These are phyloP conservation scores for Lagenaria siceraria DNA, from an alignment of 306 rosid genomes.

Conservation along the genomic window DNA sequence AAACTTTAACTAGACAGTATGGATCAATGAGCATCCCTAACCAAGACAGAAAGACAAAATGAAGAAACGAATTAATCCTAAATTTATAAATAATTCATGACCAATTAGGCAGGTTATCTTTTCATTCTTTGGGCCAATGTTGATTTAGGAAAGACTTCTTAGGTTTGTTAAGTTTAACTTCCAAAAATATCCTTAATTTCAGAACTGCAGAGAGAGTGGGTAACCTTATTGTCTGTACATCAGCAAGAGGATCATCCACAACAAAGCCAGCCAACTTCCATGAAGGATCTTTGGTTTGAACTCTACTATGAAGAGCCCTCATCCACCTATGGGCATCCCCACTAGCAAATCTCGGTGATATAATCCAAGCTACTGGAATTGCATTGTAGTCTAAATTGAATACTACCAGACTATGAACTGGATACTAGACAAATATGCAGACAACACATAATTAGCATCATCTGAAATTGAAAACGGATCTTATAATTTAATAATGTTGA, in stretches of 20 bases:
- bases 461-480: conserved; percentile 5
- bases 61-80: not conserved
- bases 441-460: conserved; percentile 23
- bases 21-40: not conserved
- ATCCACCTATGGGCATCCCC: conserved; percentile 74
- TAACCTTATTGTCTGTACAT: conserved; percentile 66
- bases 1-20: not conserved
- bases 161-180: not conserved
- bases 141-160: not conserved
- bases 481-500: conserved; percentile 2
- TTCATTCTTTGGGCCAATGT: not conserved
- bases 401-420: conserved; percentile 78
- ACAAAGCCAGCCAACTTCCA: conserved; percentile 79
- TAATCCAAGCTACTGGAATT: conserved; percentile 89
- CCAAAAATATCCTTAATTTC: not conserved
- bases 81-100: not conserved
- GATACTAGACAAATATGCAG: conserved; percentile 43
- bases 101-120: not conserved
- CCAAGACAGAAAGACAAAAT: not conserved
- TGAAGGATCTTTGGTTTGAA: conserved; percentile 53
- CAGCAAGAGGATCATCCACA: conserved; percentile 72
- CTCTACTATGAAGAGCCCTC: conserved; percentile 84
- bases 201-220: not conserved
- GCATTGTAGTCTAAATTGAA: conserved; percentile 86
- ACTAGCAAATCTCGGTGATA: conserved; percentile 52